Conservation (phyloP, 2,329 filamentous ascomycete species). For the Tothia fuscella region DNA sequence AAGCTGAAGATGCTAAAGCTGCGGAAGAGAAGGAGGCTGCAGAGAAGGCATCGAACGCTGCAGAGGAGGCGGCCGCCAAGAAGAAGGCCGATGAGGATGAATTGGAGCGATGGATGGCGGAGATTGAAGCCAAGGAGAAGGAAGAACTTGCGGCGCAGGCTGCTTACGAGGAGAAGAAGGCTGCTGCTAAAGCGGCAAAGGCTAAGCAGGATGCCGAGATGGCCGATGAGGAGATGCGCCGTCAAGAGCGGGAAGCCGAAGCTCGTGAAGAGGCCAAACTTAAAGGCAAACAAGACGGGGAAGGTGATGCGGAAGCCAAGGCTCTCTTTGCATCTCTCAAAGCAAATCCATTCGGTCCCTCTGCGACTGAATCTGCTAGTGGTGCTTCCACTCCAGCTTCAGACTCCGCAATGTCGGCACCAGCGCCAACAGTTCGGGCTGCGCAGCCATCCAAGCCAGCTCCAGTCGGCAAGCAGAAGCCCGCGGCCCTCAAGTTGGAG, state of each 20-base stretch:
- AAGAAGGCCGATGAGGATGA: constrained; percentile 17
- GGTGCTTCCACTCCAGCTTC: constrained; percentile 27
- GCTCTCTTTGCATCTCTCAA: constrained; percentile 35
- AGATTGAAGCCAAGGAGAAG: constrained; percentile 16
- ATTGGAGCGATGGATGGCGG: constrained; percentile 10
- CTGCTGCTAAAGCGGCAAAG: constrained; percentile 41
- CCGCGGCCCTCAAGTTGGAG: constrained; percentile 76
- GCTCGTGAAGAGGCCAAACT: constrained; percentile 33
- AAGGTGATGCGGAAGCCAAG: constrained; percentile 27
- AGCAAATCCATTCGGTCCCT: constrained; percentile 37
- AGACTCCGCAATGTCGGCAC: constrained; percentile 30
- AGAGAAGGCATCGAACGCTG: constrained; percentile 16
- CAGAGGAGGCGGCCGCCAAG: constrained; percentile 16
- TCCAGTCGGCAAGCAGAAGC: constrained; percentile 26
- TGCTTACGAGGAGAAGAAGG: constrained; percentile 60
- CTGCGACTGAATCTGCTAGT: constrained; percentile 23
- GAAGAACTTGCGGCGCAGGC: constrained; percentile 38
- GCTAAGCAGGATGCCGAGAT: constrained; percentile 41
- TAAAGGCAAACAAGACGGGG: constrained; percentile 19
- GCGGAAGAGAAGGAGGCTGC: constrained; percentile 24
- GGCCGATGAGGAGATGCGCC: constrained; percentile 41
- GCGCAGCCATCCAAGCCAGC: constrained; percentile 11
- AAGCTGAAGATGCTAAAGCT: constrained; percentile 16
- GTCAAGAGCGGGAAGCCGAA: constrained; percentile 37
- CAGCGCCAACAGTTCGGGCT: constrained; percentile 41